Evolutionary conservation across 2,329 filamentous ascomycete genomes (phyloP), one percentile per base, ranked within the genome.

Genomic region (Aureobasidium vineae): DNA sequence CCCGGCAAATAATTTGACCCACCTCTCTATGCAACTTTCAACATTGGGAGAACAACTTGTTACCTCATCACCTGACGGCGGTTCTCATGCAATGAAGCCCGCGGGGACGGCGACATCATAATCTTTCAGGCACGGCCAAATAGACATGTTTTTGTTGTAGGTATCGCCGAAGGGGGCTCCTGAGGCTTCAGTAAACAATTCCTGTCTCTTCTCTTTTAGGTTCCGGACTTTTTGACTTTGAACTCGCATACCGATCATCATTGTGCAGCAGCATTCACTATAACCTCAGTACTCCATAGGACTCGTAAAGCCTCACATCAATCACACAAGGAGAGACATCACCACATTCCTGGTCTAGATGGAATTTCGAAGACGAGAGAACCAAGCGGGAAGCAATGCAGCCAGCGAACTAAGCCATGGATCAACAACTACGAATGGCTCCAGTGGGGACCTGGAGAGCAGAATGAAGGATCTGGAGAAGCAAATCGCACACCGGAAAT

Each of bases 391-490:
- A 13, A 43, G 38, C 10, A 28, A 56, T 33, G 23, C 40, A 47
- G 41, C 21, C 28, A 28, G 41, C 41, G 21, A 60, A 5, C 3
- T 33, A 2, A 60, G 56, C 40, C 23, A 47, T 36, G 56, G 26
- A 47, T 36, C 56, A 23, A 60, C 56, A 21, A 28, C 41, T 5
- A 47, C 41, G 8, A 38, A 60, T 23, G n/a, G 38, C 41, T 60
- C 56, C 6, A 23, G 19, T 16, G 56, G n/a, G 19, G 28, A 38
- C n/a, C 21, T 50, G 6, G 59, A 63, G 28, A 4, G 6, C 31
- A 63, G 45, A n/a, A 33, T 50, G 31, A 63, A 40, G 33, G 59
- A 63, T 52, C 26, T 63, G 15, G 59, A 63, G 28, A 63, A 63
- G 59, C 28, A 50, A 15, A 10, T 52, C 8, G 43, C 26, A 6